These are phyloP conservation scores for Selaginella moellendorffii DNA, from an alignment of 75 land plant species.

Conservation along the genomic window DNA sequence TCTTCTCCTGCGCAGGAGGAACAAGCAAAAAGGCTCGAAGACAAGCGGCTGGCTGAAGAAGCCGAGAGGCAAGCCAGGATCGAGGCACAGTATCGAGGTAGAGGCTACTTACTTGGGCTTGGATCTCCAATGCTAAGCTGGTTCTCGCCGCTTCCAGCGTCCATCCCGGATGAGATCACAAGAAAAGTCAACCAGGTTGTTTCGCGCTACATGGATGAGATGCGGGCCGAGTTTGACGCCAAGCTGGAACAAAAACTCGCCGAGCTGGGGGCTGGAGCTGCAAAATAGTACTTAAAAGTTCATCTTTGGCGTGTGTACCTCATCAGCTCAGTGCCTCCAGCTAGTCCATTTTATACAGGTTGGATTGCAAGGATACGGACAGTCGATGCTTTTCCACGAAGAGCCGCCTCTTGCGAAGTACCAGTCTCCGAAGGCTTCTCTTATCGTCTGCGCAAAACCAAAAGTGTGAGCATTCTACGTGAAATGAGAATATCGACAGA, in stretches of 20 bases:
- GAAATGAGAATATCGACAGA: too few species aligned
- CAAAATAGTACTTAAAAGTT: too few species aligned
- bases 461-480: too few species aligned
- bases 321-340: too few species aligned
- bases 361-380: too few species aligned
- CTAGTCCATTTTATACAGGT: too few species aligned
- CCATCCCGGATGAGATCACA: conserved; percentile 28
- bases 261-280: too few species aligned
- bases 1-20: conserved; percentile 16
- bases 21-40: conserved; percentile 15
- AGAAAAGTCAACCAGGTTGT: conserved; percentile 14
- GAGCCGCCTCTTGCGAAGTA: too few species aligned
- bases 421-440: too few species aligned
- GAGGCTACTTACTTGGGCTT: not conserved
- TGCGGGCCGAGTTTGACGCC: conserved; percentile 15
- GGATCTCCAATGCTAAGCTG: not conserved
- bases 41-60: conserved; percentile 15
- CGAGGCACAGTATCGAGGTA: conserved; percentile 19
- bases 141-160: conserved; percentile 14
- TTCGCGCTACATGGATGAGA: conserved; percentile 12
- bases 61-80: conserved; percentile 16
- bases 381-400: too few species aligned
- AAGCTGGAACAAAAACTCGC: conserved; percentile 21
- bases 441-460: too few species aligned
- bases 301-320: too few species aligned